These are phyloP conservation scores for Paramecium tetraurelia DNA, from an alignment of 73 alveolate genomes.

Conservation along the genomic window DNA sequence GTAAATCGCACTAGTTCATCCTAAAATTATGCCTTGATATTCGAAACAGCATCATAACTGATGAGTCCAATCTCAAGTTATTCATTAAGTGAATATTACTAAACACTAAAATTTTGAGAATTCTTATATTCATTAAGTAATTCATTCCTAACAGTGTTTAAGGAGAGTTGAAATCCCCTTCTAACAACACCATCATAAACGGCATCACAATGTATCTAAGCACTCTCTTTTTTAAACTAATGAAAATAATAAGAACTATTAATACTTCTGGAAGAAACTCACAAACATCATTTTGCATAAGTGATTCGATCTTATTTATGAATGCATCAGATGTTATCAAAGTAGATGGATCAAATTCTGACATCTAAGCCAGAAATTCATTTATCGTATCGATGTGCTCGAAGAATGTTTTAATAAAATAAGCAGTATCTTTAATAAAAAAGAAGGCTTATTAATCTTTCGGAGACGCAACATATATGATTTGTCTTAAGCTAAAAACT, in stretches of 20 bases:
- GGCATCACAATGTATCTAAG: slow-evolving; percentile 1
- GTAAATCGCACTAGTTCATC: background rate
- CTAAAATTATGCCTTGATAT: background rate
- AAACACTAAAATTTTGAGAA: background rate
- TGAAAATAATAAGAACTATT: background rate
- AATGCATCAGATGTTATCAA: background rate
- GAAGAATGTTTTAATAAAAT: background rate
- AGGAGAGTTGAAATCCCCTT: background rate
- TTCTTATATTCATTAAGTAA: background rate
- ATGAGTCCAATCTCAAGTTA: slow-evolving; percentile 4
- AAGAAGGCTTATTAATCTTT: background rate
- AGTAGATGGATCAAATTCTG: background rate
- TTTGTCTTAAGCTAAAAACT: background rate
- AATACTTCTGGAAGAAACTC: background rate
- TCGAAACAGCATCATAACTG: background rate
- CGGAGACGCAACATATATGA: background rate
- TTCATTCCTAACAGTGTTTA: background rate
- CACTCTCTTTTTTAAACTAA: background rate
- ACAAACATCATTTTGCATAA: slow-evolving; percentile 26
- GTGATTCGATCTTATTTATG: background rate
- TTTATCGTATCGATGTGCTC: background rate
- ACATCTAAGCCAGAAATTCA: background rate
- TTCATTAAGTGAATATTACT: background rate
- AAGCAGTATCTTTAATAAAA: background rate
- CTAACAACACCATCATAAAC: slow-evolving; percentile 34